phyloP scores from a whole-genome alignment of 495 filamentous ascomycete species.

The Podospora didyma region DNA sequence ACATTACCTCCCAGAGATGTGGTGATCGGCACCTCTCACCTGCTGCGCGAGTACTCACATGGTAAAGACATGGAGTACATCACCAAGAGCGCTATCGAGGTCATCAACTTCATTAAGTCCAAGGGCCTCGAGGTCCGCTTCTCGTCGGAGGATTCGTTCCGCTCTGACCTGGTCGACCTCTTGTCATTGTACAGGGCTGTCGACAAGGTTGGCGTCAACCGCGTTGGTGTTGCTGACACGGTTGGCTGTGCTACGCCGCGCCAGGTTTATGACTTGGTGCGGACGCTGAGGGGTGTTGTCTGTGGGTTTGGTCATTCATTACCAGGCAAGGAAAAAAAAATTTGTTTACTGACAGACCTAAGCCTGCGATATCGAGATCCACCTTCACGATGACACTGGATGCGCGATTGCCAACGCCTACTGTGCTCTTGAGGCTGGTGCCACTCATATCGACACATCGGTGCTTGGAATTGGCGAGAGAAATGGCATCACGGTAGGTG shows the following conservation, averaged over 20 bases:
- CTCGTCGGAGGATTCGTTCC: conserved; percentile 79
- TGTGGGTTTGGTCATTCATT: conserved; percentile 14
- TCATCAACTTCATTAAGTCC: conserved; percentile 90
- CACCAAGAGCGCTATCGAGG: conserved; percentile 85
- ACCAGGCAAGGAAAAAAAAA: too few relatives aligned
- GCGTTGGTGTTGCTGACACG: conserved; percentile 81
- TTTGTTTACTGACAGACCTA: too few relatives aligned
- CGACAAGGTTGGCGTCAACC: conserved; percentile 75
- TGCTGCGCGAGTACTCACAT: conserved; percentile 36
- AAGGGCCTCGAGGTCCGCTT: conserved; percentile 77
- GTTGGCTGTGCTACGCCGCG: conserved; percentile 74
- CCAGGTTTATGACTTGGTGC: conserved; percentile 83
- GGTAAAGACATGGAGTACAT: conserved; percentile 95
- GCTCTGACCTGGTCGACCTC: conserved; percentile 77
- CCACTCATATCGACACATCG: conserved; percentile 52
- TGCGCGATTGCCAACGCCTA: conserved; percentile 77
- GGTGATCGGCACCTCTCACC: too few relatives aligned
- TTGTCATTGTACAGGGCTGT: conserved; percentile 74
- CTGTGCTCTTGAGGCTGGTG: conserved; percentile 71
- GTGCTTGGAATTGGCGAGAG: conserved; percentile 35
- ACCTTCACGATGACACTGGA: conserved; percentile 78
- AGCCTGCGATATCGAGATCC: conserved; percentile 57
- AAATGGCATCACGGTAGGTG: conserved; percentile 3
- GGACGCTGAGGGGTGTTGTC: conserved; percentile 71
- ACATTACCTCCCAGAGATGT: too few relatives aligned